Evolutionary conservation across 495 filamentous ascomycete genomes (phyloP).

Genomic region (Margaritispora aquatica): DNA sequence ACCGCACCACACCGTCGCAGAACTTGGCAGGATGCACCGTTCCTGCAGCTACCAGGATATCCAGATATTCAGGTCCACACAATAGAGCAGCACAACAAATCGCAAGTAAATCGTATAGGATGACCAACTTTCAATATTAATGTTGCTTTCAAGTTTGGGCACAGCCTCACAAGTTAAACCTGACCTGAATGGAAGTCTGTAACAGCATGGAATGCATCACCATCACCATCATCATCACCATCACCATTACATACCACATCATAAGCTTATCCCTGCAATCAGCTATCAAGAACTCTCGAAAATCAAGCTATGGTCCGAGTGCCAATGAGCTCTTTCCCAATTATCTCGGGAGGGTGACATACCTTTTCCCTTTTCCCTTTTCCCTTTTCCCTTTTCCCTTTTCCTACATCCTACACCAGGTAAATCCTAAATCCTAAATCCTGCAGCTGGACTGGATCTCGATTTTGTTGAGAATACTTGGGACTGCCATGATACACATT

Average conservation of each 20-base stretch:
- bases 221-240: neutral
- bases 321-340: neutral
- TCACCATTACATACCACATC: neutral
- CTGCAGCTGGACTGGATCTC: neutral
- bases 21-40: neutral
- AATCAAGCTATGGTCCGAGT: neutral
- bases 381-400: no score
- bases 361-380: neutral
- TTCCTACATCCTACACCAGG: no score
- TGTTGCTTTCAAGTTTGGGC: no score
- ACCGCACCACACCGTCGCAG: neutral
- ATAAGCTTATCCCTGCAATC: no score
- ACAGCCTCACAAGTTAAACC: no score
- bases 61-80: neutral
- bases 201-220: neutral
- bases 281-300: no score
- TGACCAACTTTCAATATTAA: no score
- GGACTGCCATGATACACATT: neutral
- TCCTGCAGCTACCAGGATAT: neutral
- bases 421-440: no score
- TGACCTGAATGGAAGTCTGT: neutral
- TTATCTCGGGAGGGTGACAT: neutral
- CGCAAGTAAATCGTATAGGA: neutral
- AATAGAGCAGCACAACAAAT: neutral
- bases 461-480: neutral